Evolutionary conservation across 176 grass and related monocot species (phyloP).

Genomic region (Tuctoria greenei): DNA sequence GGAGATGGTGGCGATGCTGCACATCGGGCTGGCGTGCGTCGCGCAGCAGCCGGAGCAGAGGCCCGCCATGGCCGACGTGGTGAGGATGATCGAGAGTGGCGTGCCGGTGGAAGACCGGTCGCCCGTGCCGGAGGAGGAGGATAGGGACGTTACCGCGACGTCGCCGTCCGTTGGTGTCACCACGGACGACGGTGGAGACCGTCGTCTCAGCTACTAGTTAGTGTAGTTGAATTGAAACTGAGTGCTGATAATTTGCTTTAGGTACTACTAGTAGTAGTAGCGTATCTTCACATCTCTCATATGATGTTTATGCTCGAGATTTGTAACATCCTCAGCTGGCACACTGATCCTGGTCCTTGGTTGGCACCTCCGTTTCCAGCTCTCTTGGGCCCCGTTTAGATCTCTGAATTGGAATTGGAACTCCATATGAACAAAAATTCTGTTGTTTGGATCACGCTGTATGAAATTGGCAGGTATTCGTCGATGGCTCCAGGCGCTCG

Average conservation of each 20-base stretch:
- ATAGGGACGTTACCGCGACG: slow-evolving; percentile 37
- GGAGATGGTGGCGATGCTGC: slow-evolving; percentile 83
- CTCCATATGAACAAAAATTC: too few species aligned
- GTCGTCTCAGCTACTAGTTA: slow-evolving; percentile 38
- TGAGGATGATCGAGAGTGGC: slow-evolving; percentile 81
- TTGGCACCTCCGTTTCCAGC: too few species aligned
- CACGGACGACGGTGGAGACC: slow-evolving; percentile 52
- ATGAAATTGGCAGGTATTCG: too few species aligned
- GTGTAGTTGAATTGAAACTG: not conserved
- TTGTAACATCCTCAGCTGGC: too few species aligned
- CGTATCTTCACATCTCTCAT: too few species aligned
- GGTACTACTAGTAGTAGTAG: too few species aligned
- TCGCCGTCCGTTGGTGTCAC: slow-evolving; percentile 53
- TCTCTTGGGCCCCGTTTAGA: too few species aligned
- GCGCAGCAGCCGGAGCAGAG: slow-evolving; percentile 52
- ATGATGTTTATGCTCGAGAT: too few species aligned
- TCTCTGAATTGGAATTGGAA: too few species aligned
- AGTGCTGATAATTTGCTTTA: not conserved
- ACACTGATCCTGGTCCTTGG: too few species aligned
- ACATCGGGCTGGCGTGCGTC: slow-evolving; percentile 65
- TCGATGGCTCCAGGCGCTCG: too few species aligned
- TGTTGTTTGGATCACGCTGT: too few species aligned
- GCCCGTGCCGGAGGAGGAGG: slow-evolving; percentile 57
- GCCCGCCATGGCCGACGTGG: slow-evolving; percentile 61
- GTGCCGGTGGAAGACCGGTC: slow-evolving; percentile 56